Evolutionary conservation across 1,284 basidiomycete species (phyloP).

Genomic region (Papiliotrema laurentii): DNA sequence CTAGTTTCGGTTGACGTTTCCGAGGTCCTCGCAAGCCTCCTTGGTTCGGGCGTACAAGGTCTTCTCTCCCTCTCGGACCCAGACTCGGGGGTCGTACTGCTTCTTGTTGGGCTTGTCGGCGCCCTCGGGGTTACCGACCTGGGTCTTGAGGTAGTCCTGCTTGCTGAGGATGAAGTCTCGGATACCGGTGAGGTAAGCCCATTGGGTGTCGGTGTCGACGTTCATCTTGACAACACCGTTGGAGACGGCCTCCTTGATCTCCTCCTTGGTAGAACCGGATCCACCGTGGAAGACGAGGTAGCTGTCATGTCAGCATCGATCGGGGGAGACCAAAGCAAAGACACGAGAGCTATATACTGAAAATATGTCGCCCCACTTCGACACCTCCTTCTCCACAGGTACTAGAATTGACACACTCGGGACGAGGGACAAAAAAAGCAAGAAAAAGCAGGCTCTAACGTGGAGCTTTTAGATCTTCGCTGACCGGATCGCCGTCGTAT

Average conservation of each 20-base stretch:
- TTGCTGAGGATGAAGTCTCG: slow-evolving; percentile 80
- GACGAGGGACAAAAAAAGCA: slow-evolving; percentile 21
- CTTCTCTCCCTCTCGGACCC: slow-evolving; percentile 98
- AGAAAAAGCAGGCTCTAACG: slow-evolving; percentile 46
- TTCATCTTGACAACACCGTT: slow-evolving; percentile 98
- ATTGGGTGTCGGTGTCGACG: slow-evolving; percentile 79
- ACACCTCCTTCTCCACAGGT: slow-evolving; percentile 44
- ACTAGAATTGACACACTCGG: slow-evolving; percentile 13
- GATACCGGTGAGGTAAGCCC: slow-evolving; percentile 85
- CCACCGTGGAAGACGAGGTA: slow-evolving; percentile 99
- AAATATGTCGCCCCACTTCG: slow-evolving; percentile 41
- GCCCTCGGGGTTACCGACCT: slow-evolving; percentile 93
- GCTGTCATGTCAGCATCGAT: slow-evolving; percentile 47
- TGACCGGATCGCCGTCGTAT: slow-evolving; percentile 42
- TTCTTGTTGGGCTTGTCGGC: slow-evolving; percentile 97
- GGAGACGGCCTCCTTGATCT: slow-evolving; percentile 86
- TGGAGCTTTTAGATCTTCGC: slow-evolving; percentile 36
- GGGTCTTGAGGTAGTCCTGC: slow-evolving; percentile 76
- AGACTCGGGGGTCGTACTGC: slow-evolving; percentile 89
- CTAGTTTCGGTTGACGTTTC: slow-evolving; percentile 58
- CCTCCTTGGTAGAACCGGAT: slow-evolving; percentile 93
- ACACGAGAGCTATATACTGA: background rate
- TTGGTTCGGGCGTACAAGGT: slow-evolving; percentile 82
- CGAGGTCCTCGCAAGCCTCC: slow-evolving; percentile 85
- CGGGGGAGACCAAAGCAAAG: background rate